Evolutionary conservation across 2,329 filamentous ascomycete genomes (phyloP).

Genomic region (Neonectria coccinea): DNA sequence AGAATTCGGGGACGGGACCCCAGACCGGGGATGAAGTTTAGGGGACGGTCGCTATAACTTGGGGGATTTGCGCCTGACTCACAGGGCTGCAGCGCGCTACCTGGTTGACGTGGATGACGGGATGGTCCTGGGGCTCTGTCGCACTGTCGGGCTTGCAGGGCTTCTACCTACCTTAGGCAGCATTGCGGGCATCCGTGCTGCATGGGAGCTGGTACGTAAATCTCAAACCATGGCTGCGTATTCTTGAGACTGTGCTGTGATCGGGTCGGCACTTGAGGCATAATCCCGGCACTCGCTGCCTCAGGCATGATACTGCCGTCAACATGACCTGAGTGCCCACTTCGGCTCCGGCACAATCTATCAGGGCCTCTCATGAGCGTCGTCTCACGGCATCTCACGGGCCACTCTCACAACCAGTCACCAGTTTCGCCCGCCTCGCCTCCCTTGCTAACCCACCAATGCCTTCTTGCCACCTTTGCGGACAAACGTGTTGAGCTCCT

Average conservation of each 20-base stretch:
- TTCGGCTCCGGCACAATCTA: constrained; percentile 22
- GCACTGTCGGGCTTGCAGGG: neutral
- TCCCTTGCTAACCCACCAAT: constrained; percentile 4
- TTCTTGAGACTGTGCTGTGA: constrained; percentile 23
- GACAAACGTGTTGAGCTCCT: constrained; percentile 11
- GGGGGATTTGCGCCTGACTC: constrained; percentile 19
- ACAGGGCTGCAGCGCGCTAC: constrained; percentile 19
- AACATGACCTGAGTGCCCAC: constrained; percentile 37
- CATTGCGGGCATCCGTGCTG: neutral
- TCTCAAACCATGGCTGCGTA: constrained; percentile 42
- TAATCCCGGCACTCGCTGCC: constrained; percentile 39
- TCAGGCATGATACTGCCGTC: constrained; percentile 45
- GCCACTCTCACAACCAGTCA: constrained; percentile 17
- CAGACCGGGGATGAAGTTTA: constrained; percentile 17
- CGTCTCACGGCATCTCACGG: constrained; percentile 17
- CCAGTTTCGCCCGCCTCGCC: constrained; percentile 13
- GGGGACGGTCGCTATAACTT: constrained; percentile 19
- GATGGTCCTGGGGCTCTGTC: constrained; percentile 1
- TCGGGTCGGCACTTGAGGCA: constrained; percentile 37
- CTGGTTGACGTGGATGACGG: neutral
- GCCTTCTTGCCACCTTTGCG: constrained; percentile 15
- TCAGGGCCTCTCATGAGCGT: constrained; percentile 28
- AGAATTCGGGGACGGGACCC: constrained; percentile 20
- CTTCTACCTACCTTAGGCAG: neutral
- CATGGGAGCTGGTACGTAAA: constrained; percentile 36